A percentile compares a stretch with the other conserved stretches of the same genome.
These are phyloP conservation scores for Nannizzia gypsea DNA, from an alignment of 2,329 filamentous ascomycete genomes.

Conservation along the genomic window DNA sequence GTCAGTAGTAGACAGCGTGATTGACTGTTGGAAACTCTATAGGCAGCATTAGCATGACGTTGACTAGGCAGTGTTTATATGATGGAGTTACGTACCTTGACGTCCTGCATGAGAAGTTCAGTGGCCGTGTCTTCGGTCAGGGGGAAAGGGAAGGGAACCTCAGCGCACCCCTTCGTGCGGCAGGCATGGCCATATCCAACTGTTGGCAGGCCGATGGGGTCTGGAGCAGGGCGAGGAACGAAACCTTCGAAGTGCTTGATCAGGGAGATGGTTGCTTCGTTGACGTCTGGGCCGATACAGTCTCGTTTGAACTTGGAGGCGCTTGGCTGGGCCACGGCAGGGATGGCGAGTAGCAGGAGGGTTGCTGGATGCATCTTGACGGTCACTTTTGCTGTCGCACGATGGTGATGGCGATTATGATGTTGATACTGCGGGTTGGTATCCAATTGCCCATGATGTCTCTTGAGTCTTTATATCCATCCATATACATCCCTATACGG, in stretches of 20 bases:
- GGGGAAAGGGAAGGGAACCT: background rate
- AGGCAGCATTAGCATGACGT: background rate
- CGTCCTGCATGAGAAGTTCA: background rate
- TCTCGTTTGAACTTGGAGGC: background rate
- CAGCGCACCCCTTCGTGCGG: slow-evolving; percentile 16
- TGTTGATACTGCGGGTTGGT: too few relatives aligned
- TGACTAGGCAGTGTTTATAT: background rate
- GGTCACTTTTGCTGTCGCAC: too few relatives aligned
- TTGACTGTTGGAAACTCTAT: background rate
- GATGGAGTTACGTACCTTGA: background rate
- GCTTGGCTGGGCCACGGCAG: background rate
- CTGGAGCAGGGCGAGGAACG: slow-evolving; percentile 22
- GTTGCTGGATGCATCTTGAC: background rate
- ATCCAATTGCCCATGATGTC: too few relatives aligned
- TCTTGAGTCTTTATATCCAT: background rate
- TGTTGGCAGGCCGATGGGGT: slow-evolving; percentile 38
- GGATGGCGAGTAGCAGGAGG: background rate
- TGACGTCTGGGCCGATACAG: slow-evolving; percentile 20
- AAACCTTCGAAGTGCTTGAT: slow-evolving; percentile 31
- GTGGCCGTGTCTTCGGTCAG: background rate
- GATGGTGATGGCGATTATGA: too few relatives aligned
- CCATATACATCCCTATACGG: background rate
- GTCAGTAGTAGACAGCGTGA: slow-evolving; percentile 25
- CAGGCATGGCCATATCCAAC: slow-evolving; percentile 44
- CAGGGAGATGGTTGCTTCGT: slow-evolving; percentile 24